Evolutionary conservation across 306 rosid genomes (phyloP), one percentile per base, ranked within the genome.

Genomic region (Comarum palustre): DNA sequence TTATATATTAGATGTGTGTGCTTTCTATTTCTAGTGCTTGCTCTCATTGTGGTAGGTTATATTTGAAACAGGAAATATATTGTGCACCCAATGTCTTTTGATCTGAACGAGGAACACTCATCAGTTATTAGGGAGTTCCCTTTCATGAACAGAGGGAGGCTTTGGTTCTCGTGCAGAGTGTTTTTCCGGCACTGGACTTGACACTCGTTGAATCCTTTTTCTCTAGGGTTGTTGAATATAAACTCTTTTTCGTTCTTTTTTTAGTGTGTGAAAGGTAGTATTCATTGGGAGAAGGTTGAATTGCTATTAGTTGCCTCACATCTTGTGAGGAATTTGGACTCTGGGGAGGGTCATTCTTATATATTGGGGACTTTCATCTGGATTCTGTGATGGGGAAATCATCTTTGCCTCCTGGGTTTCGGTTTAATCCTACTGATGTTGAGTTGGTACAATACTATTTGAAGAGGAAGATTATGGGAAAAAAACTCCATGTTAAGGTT

Each of bases 361-460:
- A 72, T 29, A 61, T 61, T 13, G 41, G 24, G 24, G 27, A 59
- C n/a, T 41, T n/a, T 20, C 36, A 16, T 38, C 34, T 48, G 52
- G 31, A 39, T 79, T 54, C 46, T 34, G 19, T 43, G 32, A 86
- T 84, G 90, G 73, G 19, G 73, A 79, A 39, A 52, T 24, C 72
- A 11, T 36, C 8, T 6, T 34, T 25, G 69, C 45, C 83, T 72
- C 96, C 96, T 22, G 98, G 98, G 4, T 80, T 87, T 82, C 90
- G 95, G 71, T 90, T 90, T 66, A 79, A 82, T 73, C 96, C 98
- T 0, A 85, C 90, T 6, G 86, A 84, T 22, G 83, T 80, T 51
- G 96, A 92, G 81, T 81, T 92, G 58, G 74, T 88, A 7, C 45
- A 32, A 55, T 88, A 51, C 79, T 87, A 81, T 83, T 78, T 90